Evolutionary conservation across 129 eudicot genomes (phyloP), one percentile per base, ranked within the genome.

Genomic region (Tagetes patula): DNA sequence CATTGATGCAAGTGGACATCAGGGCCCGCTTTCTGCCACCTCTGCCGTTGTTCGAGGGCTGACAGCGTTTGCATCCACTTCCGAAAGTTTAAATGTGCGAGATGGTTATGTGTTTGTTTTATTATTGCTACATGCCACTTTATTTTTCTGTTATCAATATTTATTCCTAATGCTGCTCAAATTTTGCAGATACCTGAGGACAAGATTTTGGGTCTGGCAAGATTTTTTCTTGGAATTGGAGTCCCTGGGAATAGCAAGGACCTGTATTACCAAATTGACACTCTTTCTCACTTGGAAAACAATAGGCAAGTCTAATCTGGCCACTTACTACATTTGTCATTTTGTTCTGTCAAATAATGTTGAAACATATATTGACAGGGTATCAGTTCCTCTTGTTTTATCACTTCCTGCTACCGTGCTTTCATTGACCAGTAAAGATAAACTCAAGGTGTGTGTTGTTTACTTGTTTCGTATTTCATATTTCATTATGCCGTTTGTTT

Each of bases 381-480:
- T 85, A 47, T 78, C 90, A 8, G 77, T 84, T 75, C 98, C 98
- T 74, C 79, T 94, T 40, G 80, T 94, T 70, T 83, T 84, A 56
- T 94, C 98, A 50, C 86, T 90, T 84, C 96, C 95, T 67, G 80
- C 96, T 59, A 84, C 92, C 3, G 98, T 94, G 77, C 70, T 94
- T 61, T 94, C 98, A 20, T 78, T 84, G 71, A 82, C 96, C 71
- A 79, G 59, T 70, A 80, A 83, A 40, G 96, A 90, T 72, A 87
- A 83, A 77, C 85, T 94, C 46, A 86, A 90, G 96, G 98, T 92
- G 64, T 72, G 80, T 62, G 39, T 41, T 42, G 5, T n/a, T n/a
- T n/a, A n/a, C n/a, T n/a, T n/a, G n/a, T 54, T 60, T 79, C 43
- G 8, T 11, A 75, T 4, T 50, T 27, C 36, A 2, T 48, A 11